Percentiles rank a stretch among this genome's conserved stretches.
Conservation (phyloP, 768 basidiomycete genomes). For the Russula dissimulans region DNA sequence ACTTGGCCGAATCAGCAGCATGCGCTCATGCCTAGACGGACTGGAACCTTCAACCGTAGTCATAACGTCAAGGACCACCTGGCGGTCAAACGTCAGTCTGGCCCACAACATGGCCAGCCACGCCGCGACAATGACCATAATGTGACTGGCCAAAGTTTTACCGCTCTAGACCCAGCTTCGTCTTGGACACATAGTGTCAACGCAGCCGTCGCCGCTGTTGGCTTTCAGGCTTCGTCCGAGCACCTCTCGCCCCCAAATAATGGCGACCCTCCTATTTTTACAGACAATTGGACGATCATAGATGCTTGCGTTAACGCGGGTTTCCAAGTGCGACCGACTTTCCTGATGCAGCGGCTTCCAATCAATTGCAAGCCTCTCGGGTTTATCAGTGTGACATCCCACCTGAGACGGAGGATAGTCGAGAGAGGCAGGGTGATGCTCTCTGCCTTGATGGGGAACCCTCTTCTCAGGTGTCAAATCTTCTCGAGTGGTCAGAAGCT, state of each 20-base stretch:
- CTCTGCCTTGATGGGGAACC: not conserved
- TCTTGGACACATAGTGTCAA: not conserved
- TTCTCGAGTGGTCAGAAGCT: not conserved
- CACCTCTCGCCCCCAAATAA: not conserved
- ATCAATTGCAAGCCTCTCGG: not conserved
- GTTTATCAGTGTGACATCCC: not conserved
- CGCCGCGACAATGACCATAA: not conserved
- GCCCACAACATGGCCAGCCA: not conserved
- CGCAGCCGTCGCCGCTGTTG: slow-evolving; percentile 2
- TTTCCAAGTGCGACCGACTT: not conserved
- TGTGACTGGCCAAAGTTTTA: not conserved
- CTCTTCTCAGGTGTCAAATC: not conserved
- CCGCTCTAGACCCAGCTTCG: not conserved
- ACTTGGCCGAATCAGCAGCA: slow-evolving; percentile 66
- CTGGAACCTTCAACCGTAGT: not conserved
- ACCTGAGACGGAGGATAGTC: not conserved
- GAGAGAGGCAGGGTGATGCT: not conserved
- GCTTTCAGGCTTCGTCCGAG: slow-evolving; percentile 2
- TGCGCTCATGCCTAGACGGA: slow-evolving; percentile 23
- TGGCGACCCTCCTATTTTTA: not conserved
- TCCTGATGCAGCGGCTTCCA: not conserved
- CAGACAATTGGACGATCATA: slow-evolving; percentile 9
- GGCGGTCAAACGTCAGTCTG: not conserved
- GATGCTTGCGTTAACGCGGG: not conserved
- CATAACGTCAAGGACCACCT: slow-evolving; percentile 1